Evolutionary conservation across 805 yeast genomes (phyloP), one percentile per base, ranked within the genome.

Genomic region (Candida sakaeoensis): DNA sequence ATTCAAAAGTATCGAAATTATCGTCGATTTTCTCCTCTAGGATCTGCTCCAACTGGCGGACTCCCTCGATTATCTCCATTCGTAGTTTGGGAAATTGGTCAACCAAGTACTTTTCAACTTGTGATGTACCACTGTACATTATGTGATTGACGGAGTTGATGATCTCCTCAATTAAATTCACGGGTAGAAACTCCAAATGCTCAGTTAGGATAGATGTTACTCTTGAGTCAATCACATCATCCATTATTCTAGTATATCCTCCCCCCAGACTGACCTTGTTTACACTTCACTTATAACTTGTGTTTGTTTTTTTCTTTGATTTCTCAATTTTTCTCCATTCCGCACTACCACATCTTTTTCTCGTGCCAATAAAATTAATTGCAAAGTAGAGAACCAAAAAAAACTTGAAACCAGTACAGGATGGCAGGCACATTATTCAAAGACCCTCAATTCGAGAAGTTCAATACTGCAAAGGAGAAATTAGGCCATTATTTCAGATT

Each of bases 111-210:
- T 71, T 71, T 55, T 86, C 95, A 62, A 90, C 74, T 1, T 87
- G 95, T 34, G 75, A 77, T 0, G 90, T 81, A 53, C 95, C 85
- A 49, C 82, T 80, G 61, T 85, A 84, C 80, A 88, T 75, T 19
- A 87, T 77, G 37, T 80, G 88, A 53, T 89, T 89, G 17, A 87
- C 93, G 1, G 88, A 85, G 58, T 89, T 88, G 50, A 89, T 86
- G 9, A 90, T 82, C 52, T 87, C 95, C 51, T 90, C 97, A 5
- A 90, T 74, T 10, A 89, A 63, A 0, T 90, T 77, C 8, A 88
- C 74, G 0, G 96, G 95, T 6, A 93, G 85, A 52, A 76, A 86
- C 25, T 86, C 95, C 25, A 90, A 64, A 55, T 89, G 96, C 60
- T 89, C 96, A 1, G 95, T 85, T 37, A 90, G 68, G 13, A 88